Percentiles rank a stretch among this genome's conserved stretches.
These are phyloP conservation scores for Zygoascus sp. DNA, from an alignment of 1,139 yeast species.

Conservation along the genomic window DNA sequence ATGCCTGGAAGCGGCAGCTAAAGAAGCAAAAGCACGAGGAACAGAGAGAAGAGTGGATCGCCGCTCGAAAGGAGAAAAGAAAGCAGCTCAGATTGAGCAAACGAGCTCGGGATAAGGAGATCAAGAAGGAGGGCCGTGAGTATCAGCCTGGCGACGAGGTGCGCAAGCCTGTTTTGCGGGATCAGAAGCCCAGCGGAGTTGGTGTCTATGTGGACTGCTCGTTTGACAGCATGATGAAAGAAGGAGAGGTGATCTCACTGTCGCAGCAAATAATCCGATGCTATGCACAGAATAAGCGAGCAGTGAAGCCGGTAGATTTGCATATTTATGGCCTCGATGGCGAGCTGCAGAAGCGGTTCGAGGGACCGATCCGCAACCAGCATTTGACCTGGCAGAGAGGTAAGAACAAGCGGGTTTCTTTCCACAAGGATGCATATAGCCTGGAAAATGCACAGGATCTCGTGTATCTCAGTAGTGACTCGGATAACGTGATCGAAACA, in stretches of 20 bases:
- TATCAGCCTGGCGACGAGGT: conserved; percentile 8
- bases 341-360: conserved; percentile 62
- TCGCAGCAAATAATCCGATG: conserved; percentile 78
- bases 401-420: conserved; percentile 27
- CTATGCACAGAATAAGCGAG: conserved; percentile 70
- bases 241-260: conserved; percentile 67
- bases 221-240: conserved; percentile 85
- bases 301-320: conserved; percentile 56
- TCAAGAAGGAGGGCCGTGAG: neutral
- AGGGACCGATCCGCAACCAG: conserved; percentile 50
- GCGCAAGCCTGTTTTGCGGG: conserved; percentile 1
- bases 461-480: conserved; percentile 82
- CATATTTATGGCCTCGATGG: conserved; percentile 63
- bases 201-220: conserved; percentile 73
- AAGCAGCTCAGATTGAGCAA: conserved; percentile 28
- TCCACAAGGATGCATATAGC: conserved; percentile 46
- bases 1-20: conserved; percentile 71
- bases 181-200: conserved; percentile 13
- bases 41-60: conserved; percentile 52
- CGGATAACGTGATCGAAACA: conserved; percentile 58
- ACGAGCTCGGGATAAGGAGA: conserved; percentile 7
- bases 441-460: conserved; percentile 39
- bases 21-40: conserved; percentile 60
- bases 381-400: conserved; percentile 66
- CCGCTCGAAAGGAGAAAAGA: conserved; percentile 51